Evolutionary conservation across 1,139 yeast genomes (phyloP), one percentile per base, ranked within the genome.

Genomic region (Yamadazyma jaroonii): DNA sequence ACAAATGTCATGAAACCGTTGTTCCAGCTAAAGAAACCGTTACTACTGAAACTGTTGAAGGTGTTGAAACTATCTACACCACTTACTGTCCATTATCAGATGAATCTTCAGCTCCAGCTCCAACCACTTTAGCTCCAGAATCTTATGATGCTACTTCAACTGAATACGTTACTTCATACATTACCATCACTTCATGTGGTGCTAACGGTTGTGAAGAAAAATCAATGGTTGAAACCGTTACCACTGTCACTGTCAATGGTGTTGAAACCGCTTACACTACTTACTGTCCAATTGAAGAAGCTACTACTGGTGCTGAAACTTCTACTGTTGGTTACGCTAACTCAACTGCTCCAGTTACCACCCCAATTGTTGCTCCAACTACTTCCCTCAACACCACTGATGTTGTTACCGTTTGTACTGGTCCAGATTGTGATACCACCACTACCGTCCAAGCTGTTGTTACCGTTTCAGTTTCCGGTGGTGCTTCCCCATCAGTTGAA

Each of bases 41-140:
- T 31, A 66, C 69, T 39, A 67, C 76, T 41, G 58, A 62, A 34
- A 71, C 78, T 31, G 61, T 62, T 29, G 50, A 61, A 35, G 78
- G 75, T 44, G 60, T 58, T 32, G 64, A 54, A 38, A 74, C 80
- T 34, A 57, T 43, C 24, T 35, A 35, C 21, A 35, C 37, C 12
- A 35, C 37, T 12, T 8, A 9, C 9, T 35, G 52, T 53, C 29
- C 37, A 23, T 22, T 34, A n/a, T 20, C 37, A 9, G 27, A 46
- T 29, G 44, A 27, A 20, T 11, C 39, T 28, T 6, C 34, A 3
- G 39, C 40, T 23, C 33, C 47, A 28, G 46, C 36, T 30, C 45
- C 46, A 35, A 29, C 51, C 31, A 31, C 44, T 22, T 35, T 39
- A 28, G 30, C 43, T 21, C 33, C 44, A 29, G 37, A 38, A 24